Evolutionary conservation across 495 filamentous ascomycete genomes (phyloP), one percentile per base, ranked within the genome.

Genomic region (Daldinia concentrica): DNA sequence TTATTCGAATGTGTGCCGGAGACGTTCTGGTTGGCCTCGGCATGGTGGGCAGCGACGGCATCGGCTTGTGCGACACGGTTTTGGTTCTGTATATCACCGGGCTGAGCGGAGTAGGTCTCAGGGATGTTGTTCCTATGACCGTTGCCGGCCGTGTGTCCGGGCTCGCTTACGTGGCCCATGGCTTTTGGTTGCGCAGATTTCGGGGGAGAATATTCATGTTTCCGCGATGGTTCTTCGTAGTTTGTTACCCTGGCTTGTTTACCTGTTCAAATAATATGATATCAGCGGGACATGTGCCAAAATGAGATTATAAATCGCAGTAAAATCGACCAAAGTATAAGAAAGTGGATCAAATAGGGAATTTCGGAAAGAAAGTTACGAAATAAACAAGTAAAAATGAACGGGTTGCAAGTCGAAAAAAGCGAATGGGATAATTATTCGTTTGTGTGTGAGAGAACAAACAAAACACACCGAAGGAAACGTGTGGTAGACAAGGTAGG

Each of bases 161-260:
- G 83, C 79, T 74, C 88, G 80, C 80, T 83, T 83, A 74, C 77
- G 62, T 77, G 78, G 26, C 79, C 84, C 82, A 74, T 83, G 80
- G 71, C 84, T 75, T 74, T 79, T 71, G 77, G 83, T 78, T 76
- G 62, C 54, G 68, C 58, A 62, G 65, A 82, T 71, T 82, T 87
- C 26, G 78, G 81, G 66, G 90, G 85, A 76, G 89, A 86, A 66
- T 88, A 79, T 59, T 92, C 82, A 58, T 83, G 77, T 79, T 77
- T 86, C 69, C 80, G 83, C 65, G 76, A 76, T 78, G 76, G 80
- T 74, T 80, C 86, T 73, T 84, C 86, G 82, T 79, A 82, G 85
- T 90, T 88, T 67, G 86, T 87, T 58, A 86, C 84, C 61, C 93
- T 91, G 66, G 93, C 95, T 84, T 97, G 93, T 83, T 98, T 98